Conservation (phyloP, 1,139 yeast species). For the Scheffersomyces insectosa region DNA sequence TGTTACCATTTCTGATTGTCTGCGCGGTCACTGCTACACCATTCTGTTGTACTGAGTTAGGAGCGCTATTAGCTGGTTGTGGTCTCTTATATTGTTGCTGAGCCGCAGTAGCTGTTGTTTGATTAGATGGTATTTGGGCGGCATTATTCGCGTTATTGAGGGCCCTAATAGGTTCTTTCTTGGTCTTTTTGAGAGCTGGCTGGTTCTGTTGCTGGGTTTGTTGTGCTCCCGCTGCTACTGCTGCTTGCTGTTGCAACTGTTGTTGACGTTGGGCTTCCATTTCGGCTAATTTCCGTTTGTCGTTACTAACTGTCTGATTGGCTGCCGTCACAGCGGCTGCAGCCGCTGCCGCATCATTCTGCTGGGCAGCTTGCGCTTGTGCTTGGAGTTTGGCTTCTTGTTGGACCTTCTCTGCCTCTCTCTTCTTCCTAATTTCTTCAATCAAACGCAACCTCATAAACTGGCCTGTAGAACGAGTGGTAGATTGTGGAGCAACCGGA, state of each 20-base stretch:
- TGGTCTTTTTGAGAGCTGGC: conserved; percentile 6
- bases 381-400: conserved; percentile 41
- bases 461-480: conserved; percentile 38
- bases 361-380: conserved; percentile 22
- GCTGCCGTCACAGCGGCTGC: conserved; percentile 36
- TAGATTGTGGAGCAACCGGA: conserved; percentile 14
- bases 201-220: conserved; percentile 2
- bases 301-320: conserved; percentile 49
- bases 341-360: conserved; percentile 25
- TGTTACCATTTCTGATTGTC: conserved; percentile 5
- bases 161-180: conserved; percentile 3
- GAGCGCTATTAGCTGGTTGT: too few species aligned
- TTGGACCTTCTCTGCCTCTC: conserved; percentile 45
- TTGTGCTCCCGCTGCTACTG: not conserved
- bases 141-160: conserved; percentile 13
- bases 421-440: conserved; percentile 47
- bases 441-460: conserved; percentile 50
- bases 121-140: conserved; percentile 12
- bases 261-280: conserved; percentile 2
- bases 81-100: too few species aligned
- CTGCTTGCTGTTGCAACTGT: conserved; percentile 1
- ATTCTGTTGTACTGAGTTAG: conserved; percentile 2
- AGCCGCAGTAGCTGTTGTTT: too few species aligned
- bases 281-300: conserved; percentile 17
- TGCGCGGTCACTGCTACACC: conserved; percentile 1